Base-by-base conservation (phyloP, 345 rosid species). In the Chamaenerion angustifolium region DNA sequence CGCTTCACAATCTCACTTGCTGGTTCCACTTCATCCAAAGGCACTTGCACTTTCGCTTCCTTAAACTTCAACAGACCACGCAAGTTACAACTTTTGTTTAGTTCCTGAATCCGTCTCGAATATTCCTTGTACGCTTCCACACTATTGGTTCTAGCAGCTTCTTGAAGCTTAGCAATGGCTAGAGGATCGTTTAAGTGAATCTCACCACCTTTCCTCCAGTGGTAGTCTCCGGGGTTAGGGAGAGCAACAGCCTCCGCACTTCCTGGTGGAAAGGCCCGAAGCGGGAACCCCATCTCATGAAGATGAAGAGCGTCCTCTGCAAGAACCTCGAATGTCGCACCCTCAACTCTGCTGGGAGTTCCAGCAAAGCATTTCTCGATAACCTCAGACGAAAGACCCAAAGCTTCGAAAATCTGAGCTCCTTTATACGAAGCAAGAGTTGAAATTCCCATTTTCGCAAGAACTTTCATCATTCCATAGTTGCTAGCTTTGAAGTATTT, bases 391-490 rank as follows among this genome's bases (percentile, higher is more conserved):
- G 99, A 82, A 55, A 93, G 97, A 31, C 99, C 99, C 43, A 93
- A 74, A 43, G 95, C 97, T 81, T 93, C 99, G 57, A 93, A 93
- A 58, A 93, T 93, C 63, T 93, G 99, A 70, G 99, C 97, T 46
- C 99, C 99, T 74, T 93, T 93, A 70, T 93, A 93, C 0, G 99
- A 93, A 43, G 99, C 99, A 64, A 93, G 56, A 31, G 99, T 93
- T 35, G 99, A 93, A 46, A 93, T 93, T 49, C 99, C 99, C 99
- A 93, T 93, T 64, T 88, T 93, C 12, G 99, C 99, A 42, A 93
- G 95, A 64, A 93, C 99, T 71, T 93, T 93, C 99, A 93, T 93
- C 99, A 93, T 93, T 58, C 99, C 99, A 65, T 88, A 93, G 75
- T 68, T 85, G 71, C 99, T 93, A 56, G 99, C 99, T 66, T 83